These are phyloP conservation scores for Wickerhamiella azyma DNA, from an alignment of 805 yeast species.

Conservation along the genomic window DNA sequence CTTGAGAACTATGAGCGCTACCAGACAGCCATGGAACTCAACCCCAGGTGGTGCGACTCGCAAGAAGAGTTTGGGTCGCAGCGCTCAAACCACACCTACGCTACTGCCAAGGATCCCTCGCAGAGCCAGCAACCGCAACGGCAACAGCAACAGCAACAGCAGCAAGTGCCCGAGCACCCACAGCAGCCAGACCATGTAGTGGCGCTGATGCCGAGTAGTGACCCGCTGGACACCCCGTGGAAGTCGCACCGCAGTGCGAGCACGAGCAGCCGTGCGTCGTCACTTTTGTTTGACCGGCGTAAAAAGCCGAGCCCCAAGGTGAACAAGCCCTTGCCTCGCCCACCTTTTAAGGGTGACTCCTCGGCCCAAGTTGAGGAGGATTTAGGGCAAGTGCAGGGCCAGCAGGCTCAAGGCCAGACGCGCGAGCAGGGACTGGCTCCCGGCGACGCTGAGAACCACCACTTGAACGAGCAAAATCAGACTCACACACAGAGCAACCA, in stretches of 20 bases:
- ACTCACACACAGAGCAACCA: background rate
- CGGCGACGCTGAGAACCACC: too few relatives aligned
- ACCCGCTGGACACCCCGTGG: slow-evolving; percentile 2
- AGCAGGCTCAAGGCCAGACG: background rate
- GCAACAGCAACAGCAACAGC: background rate
- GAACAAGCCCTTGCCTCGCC: slow-evolving; percentile 17
- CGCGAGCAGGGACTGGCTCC: too few relatives aligned
- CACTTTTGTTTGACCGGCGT: slow-evolving; percentile 2
- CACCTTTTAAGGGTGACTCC: slow-evolving; percentile 8
- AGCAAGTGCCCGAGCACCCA: background rate
- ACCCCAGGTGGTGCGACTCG: background rate
- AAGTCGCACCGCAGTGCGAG: slow-evolving; percentile 1
- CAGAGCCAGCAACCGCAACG: background rate
- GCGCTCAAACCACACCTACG: background rate
- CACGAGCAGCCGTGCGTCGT: slow-evolving; percentile 6
- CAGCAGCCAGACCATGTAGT: background rate
- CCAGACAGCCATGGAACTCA: background rate
- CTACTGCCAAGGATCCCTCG: background rate
- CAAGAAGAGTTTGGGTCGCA: background rate
- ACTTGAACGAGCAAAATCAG: background rate
- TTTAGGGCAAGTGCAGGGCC: background rate
- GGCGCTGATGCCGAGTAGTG: background rate
- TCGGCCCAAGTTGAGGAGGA: background rate
- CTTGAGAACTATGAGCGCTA: background rate
- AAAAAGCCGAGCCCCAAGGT: slow-evolving; percentile 2